Conservation (phyloP, 2,329 filamentous ascomycete species). For the Beauveria bassiana region DNA sequence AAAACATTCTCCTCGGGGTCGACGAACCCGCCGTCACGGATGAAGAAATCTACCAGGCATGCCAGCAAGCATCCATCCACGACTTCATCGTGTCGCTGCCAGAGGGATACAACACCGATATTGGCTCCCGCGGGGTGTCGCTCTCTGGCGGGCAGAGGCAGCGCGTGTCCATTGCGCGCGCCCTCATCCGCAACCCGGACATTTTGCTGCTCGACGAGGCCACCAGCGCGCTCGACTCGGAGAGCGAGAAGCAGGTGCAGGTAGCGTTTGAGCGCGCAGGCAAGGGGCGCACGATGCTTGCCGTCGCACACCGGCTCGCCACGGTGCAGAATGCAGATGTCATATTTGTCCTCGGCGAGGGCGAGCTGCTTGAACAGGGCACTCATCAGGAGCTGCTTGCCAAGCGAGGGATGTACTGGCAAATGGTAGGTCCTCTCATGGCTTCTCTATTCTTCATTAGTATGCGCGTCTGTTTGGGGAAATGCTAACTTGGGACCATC, state of each 20-base stretch:
- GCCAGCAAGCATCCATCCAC: slow-evolving; percentile 58
- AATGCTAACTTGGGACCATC: slow-evolving; percentile 17
- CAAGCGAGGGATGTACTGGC: slow-evolving; percentile 47
- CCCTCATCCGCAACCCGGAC: slow-evolving; percentile 55
- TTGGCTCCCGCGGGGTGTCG: slow-evolving; percentile 59
- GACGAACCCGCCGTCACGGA: slow-evolving; percentile 43
- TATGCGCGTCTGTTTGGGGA: background rate
- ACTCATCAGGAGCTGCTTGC: slow-evolving; percentile 44
- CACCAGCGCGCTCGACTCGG: slow-evolving; percentile 60
- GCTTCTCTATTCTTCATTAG: too few relatives aligned
- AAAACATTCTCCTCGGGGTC: slow-evolving; percentile 63
- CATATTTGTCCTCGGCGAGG: slow-evolving; percentile 67
- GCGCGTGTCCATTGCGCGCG: slow-evolving; percentile 61
- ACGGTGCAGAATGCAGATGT: slow-evolving; percentile 72
- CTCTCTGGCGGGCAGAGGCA: slow-evolving; percentile 66
- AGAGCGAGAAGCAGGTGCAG: slow-evolving; percentile 54
- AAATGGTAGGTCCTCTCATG: slow-evolving; percentile 36
- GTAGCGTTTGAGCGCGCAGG: slow-evolving; percentile 58
- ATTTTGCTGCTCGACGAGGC: slow-evolving; percentile 66
- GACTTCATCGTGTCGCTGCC: slow-evolving; percentile 63
- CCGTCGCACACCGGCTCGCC: slow-evolving; percentile 69
- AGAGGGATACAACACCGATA: slow-evolving; percentile 58
- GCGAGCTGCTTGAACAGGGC: slow-evolving; percentile 48
- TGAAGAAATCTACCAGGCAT: slow-evolving; percentile 44
- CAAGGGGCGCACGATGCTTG: slow-evolving; percentile 57